Conservation (phyloP, 2,329 filamentous ascomycete species). For the Diaporthe aspalathi region DNA sequence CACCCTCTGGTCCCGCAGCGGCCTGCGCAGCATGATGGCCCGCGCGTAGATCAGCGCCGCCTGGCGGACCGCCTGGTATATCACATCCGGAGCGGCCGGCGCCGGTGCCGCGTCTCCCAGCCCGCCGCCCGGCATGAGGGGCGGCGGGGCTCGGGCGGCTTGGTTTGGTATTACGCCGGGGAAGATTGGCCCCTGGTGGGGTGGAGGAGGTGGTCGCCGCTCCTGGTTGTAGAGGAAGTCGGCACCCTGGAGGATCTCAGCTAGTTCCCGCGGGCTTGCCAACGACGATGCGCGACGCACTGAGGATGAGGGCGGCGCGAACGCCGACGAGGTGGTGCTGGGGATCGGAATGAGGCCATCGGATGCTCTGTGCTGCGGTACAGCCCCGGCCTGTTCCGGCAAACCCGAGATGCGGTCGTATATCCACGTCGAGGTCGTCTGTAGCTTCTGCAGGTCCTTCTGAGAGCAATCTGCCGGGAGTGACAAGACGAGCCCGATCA, state of each 20-base stretch:
- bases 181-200: background rate
- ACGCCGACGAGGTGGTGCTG: constrained; percentile 3
- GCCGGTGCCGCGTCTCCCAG: background rate
- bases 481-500: constrained; percentile 56
- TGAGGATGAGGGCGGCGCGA: background rate
- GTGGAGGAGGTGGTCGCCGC: background rate
- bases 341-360: constrained; percentile 13
- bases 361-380: background rate
- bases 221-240: background rate
- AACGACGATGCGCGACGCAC: background rate
- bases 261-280: background rate
- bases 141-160: background rate
- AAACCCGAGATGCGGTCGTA: constrained; percentile 52
- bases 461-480: constrained; percentile 50
- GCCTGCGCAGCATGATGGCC: constrained; percentile 56
- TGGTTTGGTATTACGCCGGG: background rate
- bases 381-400: constrained; percentile 38
- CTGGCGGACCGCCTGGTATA: constrained; percentile 60
- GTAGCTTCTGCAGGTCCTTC: constrained; percentile 54
- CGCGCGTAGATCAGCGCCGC: constrained; percentile 61
- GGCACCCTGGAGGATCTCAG: background rate
- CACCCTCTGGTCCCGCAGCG: constrained; percentile 51
- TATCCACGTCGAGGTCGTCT: constrained; percentile 54
- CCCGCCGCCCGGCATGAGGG: background rate
- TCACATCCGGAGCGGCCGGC: constrained; percentile 50